Percentiles rank a stretch among this genome's conserved stretches.
Conservation (phyloP, 495 filamentous ascomycete genomes). For the Chlorociboria aeruginascens region DNA sequence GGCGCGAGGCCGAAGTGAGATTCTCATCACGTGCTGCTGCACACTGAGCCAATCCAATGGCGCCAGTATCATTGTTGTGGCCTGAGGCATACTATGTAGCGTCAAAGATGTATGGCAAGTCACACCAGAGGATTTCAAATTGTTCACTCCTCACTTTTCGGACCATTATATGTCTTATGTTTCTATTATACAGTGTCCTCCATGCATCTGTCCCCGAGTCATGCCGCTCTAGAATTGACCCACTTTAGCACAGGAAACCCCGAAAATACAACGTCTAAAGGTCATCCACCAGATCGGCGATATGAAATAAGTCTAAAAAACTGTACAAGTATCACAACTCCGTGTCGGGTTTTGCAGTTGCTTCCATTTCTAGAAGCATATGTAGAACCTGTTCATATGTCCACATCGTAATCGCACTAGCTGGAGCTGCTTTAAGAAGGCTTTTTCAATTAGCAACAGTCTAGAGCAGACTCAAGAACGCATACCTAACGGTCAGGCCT, state of each 20-base stretch:
- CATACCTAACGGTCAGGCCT: conserved; percentile 64
- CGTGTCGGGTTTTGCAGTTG: neutral
- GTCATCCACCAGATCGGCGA: neutral
- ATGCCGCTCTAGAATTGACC: neutral
- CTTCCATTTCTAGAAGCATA: conserved; percentile 33
- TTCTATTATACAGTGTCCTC: neutral
- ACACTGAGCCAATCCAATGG: too few relatives aligned
- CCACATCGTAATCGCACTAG: conserved; percentile 97
- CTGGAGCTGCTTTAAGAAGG: conserved; percentile 85
- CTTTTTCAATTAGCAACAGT: conserved; percentile 6
- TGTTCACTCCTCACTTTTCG: too few relatives aligned
- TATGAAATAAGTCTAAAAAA: too few relatives aligned
- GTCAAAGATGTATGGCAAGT: too few relatives aligned
- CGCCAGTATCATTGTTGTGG: too few relatives aligned
- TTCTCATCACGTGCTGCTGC: too few relatives aligned
- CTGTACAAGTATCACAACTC: neutral
- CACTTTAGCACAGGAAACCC: neutral
- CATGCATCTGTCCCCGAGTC: conserved; percentile 14
- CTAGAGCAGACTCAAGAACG: neutral
- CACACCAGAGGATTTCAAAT: too few relatives aligned
- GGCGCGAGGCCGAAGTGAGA: too few relatives aligned
- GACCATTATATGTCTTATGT: too few relatives aligned
- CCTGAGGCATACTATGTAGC: too few relatives aligned
- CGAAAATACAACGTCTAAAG: neutral
- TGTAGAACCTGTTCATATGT: conserved; percentile 73